These are phyloP conservation scores for Vigna hirtella DNA, from an alignment of 306 rosid species.

Conservation along the genomic window DNA sequence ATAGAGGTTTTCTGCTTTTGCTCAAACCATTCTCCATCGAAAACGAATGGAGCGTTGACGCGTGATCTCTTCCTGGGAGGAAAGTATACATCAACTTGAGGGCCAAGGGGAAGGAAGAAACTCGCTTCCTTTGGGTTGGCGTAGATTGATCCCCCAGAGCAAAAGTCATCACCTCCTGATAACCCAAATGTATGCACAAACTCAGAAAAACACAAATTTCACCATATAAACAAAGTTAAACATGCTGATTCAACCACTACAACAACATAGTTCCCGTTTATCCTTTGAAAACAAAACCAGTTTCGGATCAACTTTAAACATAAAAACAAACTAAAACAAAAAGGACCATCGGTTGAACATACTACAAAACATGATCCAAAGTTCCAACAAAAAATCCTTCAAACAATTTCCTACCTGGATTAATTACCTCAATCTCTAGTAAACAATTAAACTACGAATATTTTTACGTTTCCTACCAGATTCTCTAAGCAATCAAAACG, in stretches of 20 bases:
- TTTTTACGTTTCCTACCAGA: constrained; percentile 34
- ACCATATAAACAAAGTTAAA: neutral
- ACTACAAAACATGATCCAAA: constrained; percentile 22
- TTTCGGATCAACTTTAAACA: constrained; percentile 27
- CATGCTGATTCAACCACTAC: constrained; percentile 2
- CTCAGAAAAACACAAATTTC: constrained; percentile 36
- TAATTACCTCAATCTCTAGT: neutral
- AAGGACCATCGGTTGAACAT: neutral
- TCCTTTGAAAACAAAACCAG: constrained; percentile 33
- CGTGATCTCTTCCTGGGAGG: constrained; percentile 93
- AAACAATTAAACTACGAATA: neutral
- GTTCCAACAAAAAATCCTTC: neutral
- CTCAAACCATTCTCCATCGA: constrained; percentile 58
- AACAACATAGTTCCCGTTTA: neutral
- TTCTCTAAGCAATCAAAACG: constrained; percentile 19
- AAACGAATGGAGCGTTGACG: constrained; percentile 67
- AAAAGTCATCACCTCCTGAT: constrained; percentile 79
- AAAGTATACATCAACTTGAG: constrained; percentile 74
- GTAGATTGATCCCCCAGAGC: constrained; percentile 73
- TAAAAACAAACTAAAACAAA: neutral
- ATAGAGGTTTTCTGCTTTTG: constrained; percentile 75
- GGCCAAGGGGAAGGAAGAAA: constrained; percentile 73
- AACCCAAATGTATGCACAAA: constrained; percentile 35
- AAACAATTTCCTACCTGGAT: neutral
- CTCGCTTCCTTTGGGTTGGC: constrained; percentile 82